These are phyloP conservation scores for Candida mattraensis DNA, from an alignment of 805 yeast species.

Conservation along the genomic window DNA sequence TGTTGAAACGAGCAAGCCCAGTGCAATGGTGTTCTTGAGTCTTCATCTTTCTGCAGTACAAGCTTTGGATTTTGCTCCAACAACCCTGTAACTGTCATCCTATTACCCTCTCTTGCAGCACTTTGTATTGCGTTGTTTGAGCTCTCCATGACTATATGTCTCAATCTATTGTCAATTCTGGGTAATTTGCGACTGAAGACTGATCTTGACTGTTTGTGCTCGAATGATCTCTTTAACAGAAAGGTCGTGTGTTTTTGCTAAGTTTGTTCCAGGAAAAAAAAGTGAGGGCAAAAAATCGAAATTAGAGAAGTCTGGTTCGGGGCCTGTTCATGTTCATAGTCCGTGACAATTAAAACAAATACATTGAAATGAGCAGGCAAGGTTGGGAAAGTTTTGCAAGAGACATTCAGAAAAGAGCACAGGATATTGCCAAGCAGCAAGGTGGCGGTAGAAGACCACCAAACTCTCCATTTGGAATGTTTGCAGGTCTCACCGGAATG, in stretches of 20 bases:
- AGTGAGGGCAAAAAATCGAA: not conserved
- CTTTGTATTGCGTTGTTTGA: slow-evolving; percentile 39
- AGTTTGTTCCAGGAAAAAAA: too few species aligned
- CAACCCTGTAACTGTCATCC: slow-evolving; percentile 49
- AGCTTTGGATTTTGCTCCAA: slow-evolving; percentile 49
- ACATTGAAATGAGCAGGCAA: slow-evolving; percentile 37
- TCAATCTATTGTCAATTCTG: too few species aligned
- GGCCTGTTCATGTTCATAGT: too few species aligned
- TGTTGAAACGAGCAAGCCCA: slow-evolving; percentile 81
- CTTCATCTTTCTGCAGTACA: slow-evolving; percentile 57
- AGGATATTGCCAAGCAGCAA: slow-evolving; percentile 36
- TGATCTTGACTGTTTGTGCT: too few species aligned
- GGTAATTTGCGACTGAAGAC: too few species aligned
- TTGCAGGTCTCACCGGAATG: slow-evolving; percentile 65
- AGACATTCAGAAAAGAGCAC: slow-evolving; percentile 48
- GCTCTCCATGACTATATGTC: not conserved
- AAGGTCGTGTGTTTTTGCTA: too few species aligned
- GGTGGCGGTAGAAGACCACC: slow-evolving; percentile 30
- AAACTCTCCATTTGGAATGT: slow-evolving; percentile 48
- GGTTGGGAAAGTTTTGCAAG: slow-evolving; percentile 55
- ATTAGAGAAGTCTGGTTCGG: too few species aligned
- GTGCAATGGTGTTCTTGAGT: slow-evolving; percentile 77
- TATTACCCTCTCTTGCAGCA: slow-evolving; percentile 65
- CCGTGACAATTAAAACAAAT: too few species aligned
- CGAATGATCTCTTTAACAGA: not conserved